Base-by-base conservation (phyloP, 257 asterid species). In the Orobanche coerulescens region DNA sequence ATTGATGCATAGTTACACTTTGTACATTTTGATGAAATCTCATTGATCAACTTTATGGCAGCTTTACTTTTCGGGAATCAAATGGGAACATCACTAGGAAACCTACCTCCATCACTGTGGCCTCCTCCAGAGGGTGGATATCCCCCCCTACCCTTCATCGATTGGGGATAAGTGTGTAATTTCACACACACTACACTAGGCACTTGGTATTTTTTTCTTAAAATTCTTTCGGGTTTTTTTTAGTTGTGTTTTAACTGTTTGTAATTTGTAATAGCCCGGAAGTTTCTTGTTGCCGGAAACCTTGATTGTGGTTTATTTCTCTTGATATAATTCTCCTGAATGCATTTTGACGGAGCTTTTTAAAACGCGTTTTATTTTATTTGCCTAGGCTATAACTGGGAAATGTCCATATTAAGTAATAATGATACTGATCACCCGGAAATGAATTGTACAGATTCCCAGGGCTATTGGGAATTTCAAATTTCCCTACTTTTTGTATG, bases 41-140 rank as follows among this genome's bases (percentile, higher is more conserved):
- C 31, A 26, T 59, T 37, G 39, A 22, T 68, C 39, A 56, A 60
- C 49, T 69, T 49, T 26, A 19, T 66, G 26, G 57, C 84, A 81
- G 94, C 79, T 66, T 65, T 64, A 40, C 48, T 76, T 62, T 57
- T 75, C 30, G 78, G 84, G 65, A 76, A 77, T 65, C 86, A 73
- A 65, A 55, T 79, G 69, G 91, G 90, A 61, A 40, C 76, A 62
- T 75, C 90, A 10, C 55, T 76, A 55, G 74, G 88, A 47, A 89
- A 80, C 68, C 77, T 89, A 39, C 97, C 97, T 68, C 94, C 98
- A 28, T 93, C 97, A 0, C 58, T 89, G 57, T 82, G 83, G 86
- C 98, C 96, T 68, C 95, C 97, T 48, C 97, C 97, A 6, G 94
- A 82, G 55, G 83, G 92, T 56, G 98, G 97, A 65, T 83, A 83